Evolutionary conservation across 192 early-diverging fungal species (phyloP), one percentile per base, ranked within the genome.

Genomic region (Podila clonocystis): DNA sequence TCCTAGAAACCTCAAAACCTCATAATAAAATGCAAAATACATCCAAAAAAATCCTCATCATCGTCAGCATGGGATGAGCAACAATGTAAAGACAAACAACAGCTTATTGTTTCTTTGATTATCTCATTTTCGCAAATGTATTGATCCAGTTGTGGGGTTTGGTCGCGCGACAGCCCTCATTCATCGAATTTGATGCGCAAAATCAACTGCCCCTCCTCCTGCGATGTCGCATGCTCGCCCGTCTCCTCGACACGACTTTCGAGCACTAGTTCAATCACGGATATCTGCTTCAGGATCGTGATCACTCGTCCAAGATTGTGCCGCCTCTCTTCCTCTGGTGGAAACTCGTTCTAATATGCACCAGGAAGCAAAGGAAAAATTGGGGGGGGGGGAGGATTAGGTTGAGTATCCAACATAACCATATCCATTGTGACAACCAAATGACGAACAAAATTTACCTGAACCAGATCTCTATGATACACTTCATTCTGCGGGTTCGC

Each of bases 221-320:
- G 30, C 19, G 58, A 20, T 31, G 0, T 49, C 13, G 22, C 30
- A 0, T 69, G 70, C 17, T 72, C 59, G 12, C 57, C 34, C 15
- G 9, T 33, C 7, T 59, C n/a, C 8, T 52, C 59, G 13, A 60
- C 59, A n/a, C 50, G 30, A 3, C 62, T 67, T 61, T 79, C 75
- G 9, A 67, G 64, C 29, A 68, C 67, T 11, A 73, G 17, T 13
- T 80, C 77, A 4, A 73, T 38, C 13, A 80, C 52, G 4, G 62
- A 70, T 28, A 73, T 36, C 4, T 73, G 36, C 61, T 72, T 80
- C 7, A 80, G 28, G 2, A 80, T 80, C 9, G 65, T 57, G 1
- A 80, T 29, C 4, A 80, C 77, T 15, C 77, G 77, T 13, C 71
- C 61, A 5, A 80, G 61, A 29, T 80, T 80, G 57, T 80, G 77